A percentile compares a stretch with the other conserved stretches of the same genome.
Conservation (phyloP, 768 basidiomycete species). For the Stropharia rugosoannulata region DNA sequence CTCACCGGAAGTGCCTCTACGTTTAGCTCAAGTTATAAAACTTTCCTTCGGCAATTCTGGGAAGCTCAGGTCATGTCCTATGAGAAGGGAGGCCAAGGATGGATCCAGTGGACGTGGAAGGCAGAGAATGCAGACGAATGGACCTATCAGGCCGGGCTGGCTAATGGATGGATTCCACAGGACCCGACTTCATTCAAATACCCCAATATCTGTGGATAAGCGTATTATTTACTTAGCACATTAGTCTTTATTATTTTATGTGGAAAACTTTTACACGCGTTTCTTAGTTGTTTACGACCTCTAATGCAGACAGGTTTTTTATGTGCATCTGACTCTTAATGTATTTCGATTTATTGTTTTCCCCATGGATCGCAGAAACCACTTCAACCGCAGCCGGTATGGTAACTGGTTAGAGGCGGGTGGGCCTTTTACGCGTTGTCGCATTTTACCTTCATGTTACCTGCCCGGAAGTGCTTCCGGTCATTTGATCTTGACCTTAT, state of each 20-base stretch:
- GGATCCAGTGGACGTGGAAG: constrained; percentile 88
- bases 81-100: constrained; percentile 60
- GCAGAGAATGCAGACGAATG: constrained; percentile 84
- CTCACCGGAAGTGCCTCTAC: constrained; percentile 71
- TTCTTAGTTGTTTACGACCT: too few species aligned
- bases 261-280: not conserved
- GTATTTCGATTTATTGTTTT: too few species aligned
- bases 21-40: constrained; percentile 79
- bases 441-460: too few species aligned
- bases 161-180: constrained; percentile 82
- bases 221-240: constrained; percentile 15
- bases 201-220: constrained; percentile 61
- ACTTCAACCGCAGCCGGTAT: too few species aligned
- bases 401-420: too few species aligned
- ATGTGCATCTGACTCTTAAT: too few species aligned
- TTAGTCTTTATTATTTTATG: not conserved
- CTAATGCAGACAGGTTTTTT: too few species aligned
- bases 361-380: too few species aligned
- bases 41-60: constrained; percentile 78
- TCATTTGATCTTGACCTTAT: too few species aligned
- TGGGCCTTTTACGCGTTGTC: too few species aligned
- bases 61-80: constrained; percentile 80
- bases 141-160: constrained; percentile 82
- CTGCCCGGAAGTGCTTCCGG: too few species aligned
- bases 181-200: constrained; percentile 47